phyloP scores from a whole-genome alignment of 2,329 filamentous ascomycete genomes.

The Botrytis paeoniae region DNA sequence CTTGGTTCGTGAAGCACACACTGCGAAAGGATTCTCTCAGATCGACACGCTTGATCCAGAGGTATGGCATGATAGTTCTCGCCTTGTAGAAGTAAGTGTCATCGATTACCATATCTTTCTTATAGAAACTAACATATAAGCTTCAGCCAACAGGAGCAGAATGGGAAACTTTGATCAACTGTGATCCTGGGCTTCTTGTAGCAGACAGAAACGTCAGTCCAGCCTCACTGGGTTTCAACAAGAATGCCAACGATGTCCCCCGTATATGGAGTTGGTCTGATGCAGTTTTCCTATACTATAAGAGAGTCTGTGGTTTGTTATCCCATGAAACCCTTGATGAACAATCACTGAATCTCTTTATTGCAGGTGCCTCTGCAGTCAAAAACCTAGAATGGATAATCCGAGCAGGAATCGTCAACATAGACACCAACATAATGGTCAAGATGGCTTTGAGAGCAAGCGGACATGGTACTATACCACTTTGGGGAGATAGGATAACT shows the following conservation, averaged over 20 bases:
- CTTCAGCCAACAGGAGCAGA: not conserved
- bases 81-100: not conserved
- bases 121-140: not conserved
- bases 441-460: constrained; percentile 2
- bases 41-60: not conserved
- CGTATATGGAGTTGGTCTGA: constrained; percentile 2
- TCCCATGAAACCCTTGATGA: not conserved
- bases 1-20: not conserved
- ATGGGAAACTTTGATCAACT: not conserved
- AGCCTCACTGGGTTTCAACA: too few species aligned
- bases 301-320: not conserved
- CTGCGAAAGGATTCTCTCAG: not conserved
- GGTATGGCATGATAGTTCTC: not conserved
- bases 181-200: not conserved
- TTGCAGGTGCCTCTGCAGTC: not conserved
- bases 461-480: not conserved
- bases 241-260: not conserved
- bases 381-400: not conserved
- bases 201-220: not conserved
- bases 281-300: not conserved
- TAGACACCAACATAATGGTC: not conserved
- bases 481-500: not conserved
- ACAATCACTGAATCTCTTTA: not conserved
- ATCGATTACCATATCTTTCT: not conserved
- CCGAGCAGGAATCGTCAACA: not conserved